Evolutionary conservation across 345 rosid genomes (phyloP).

Genomic region (Angophora floribunda): DNA sequence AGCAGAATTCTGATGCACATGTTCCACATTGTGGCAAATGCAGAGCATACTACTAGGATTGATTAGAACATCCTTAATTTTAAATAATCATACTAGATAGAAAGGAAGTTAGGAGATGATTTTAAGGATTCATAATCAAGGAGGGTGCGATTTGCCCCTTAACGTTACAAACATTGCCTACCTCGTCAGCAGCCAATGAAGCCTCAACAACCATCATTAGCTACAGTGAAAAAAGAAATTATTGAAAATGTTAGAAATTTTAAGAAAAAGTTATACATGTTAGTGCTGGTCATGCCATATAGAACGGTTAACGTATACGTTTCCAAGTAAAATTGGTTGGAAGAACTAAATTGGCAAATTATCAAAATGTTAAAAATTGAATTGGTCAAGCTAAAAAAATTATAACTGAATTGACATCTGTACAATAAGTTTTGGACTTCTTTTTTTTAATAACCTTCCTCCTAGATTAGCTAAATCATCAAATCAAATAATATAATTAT

Average conservation of each 20-base stretch:
- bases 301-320: neutral
- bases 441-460: neutral
- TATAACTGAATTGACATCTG: fast-evolving
- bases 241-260: fast-evolving
- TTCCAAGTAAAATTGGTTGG: neutral
- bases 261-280: too few relatives aligned
- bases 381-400: neutral
- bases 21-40: too few relatives aligned
- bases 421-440: neutral
- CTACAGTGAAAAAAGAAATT: neutral
- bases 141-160: too few relatives aligned
- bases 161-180: too few relatives aligned
- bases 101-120: too few relatives aligned
- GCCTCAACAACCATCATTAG: neutral
- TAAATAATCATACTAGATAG: too few relatives aligned
- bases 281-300: fast-evolving
- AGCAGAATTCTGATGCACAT: too few relatives aligned
- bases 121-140: too few relatives aligned
- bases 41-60: too few relatives aligned
- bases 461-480: neutral
- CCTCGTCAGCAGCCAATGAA: fast-evolving
- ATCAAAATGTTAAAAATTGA: neutral
- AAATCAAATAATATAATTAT: neutral
- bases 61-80: too few relatives aligned
- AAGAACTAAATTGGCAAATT: neutral